Percentiles rank a stretch among this genome's conserved stretches.
Evolutionary conservation across 2,329 filamentous ascomycete species (phyloP).

Genomic region (Tympanopsis confertula): DNA sequence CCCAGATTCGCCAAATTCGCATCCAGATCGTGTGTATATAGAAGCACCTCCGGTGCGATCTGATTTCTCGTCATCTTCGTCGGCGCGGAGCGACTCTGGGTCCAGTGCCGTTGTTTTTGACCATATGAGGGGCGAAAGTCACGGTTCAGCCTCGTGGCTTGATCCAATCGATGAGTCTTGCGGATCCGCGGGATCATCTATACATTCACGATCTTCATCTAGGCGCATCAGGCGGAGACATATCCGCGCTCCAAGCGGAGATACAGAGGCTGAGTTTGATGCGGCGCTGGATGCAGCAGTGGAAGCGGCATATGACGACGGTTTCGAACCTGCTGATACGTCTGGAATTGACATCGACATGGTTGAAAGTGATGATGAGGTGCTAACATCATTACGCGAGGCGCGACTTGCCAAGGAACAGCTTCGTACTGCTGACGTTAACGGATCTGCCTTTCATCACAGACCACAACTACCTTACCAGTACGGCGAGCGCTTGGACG

Average conservation of each 20-base stretch:
- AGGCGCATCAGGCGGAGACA: conserved; percentile 57
- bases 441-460: conserved; percentile 11
- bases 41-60: not conserved
- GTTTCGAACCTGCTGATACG: conserved; percentile 59
- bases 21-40: no score
- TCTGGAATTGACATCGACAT: conserved; percentile 19
- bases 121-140: conserved; percentile 48
- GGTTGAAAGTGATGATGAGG: conserved; percentile 26
- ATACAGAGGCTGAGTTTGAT: conserved; percentile 82
- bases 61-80: conserved; percentile 6
- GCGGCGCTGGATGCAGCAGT: conserved; percentile 89
- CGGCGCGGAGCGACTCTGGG: conserved; percentile 11
- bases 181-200: conserved; percentile 68
- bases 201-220: conserved; percentile 70
- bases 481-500: not conserved
- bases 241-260: conserved; percentile 55
- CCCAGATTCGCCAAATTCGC: not conserved
- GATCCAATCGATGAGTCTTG: conserved; percentile 87
- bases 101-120: conserved; percentile 11
- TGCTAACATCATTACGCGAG: conserved; percentile 46
- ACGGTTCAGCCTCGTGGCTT: conserved; percentile 67
- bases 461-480: conserved; percentile 32
- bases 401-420: conserved; percentile 68
- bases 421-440: conserved; percentile 23
- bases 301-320: conserved; percentile 89